A percentile compares a stretch with the other conserved stretches of the same genome.
phyloP scores from a whole-genome alignment of 306 rosid genomes.

The Pyrus communis region DNA sequence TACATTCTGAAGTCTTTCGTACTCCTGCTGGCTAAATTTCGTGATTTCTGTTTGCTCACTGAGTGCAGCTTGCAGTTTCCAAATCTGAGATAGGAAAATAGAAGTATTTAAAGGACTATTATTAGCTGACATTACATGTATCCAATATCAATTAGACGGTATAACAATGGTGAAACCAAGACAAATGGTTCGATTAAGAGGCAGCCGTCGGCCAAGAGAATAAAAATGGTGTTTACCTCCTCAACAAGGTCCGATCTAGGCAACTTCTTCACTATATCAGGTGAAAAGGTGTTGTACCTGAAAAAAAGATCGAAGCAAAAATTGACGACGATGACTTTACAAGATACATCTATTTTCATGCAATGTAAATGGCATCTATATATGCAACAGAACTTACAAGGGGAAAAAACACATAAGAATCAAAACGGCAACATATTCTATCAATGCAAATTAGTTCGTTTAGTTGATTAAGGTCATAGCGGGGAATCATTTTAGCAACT shows the following conservation, averaged over 20 bases:
- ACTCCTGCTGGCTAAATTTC: slow-evolving; percentile 65
- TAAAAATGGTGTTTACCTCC: slow-evolving; percentile 44
- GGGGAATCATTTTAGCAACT: background rate
- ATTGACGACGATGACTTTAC: slow-evolving; percentile 1
- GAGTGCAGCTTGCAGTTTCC: slow-evolving; percentile 88
- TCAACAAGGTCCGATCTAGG: slow-evolving; percentile 80
- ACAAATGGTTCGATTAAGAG: background rate
- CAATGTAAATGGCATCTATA: background rate
- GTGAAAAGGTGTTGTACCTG: slow-evolving; percentile 85
- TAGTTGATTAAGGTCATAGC: no score
- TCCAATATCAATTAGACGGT: background rate
- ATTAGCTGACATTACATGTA: background rate
- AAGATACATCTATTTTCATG: background rate
- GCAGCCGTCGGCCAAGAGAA: background rate
- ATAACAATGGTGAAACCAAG: background rate
- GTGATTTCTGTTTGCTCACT: slow-evolving; percentile 83
- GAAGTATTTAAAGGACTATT: background rate
- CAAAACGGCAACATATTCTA: background rate
- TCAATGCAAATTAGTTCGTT: background rate
- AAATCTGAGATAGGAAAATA: slow-evolving; percentile 43
- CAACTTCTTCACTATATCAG: slow-evolving; percentile 81
- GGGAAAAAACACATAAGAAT: background rate
- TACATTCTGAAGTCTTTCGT: slow-evolving; percentile 79
- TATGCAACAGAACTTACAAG: background rate
- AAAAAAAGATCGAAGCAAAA: slow-evolving; percentile 11